Base-by-base conservation (phyloP, 306 rosid species). In the Abrus pulchellus region DNA sequence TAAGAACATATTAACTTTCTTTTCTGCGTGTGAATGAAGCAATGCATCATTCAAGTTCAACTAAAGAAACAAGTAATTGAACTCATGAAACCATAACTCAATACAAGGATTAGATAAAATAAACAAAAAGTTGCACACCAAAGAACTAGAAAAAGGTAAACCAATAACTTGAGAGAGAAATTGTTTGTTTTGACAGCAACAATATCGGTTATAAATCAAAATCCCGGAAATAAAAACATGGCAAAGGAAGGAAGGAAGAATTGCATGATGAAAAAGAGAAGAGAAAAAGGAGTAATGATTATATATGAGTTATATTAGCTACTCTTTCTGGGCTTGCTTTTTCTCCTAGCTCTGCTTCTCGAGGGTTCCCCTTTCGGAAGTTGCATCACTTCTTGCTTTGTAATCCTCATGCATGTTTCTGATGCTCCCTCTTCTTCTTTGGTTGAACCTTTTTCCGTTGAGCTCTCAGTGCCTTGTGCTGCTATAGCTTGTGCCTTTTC, bases 321-420 rank as follows among this genome's bases (percentile, higher is more conserved):
- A 65, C 98, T 94, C 86, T 94, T 94, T 87, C 89, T 90, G 87
- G 98, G 98, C 79, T 83, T 94, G 89, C 93, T 85, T 87, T 94
- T 94, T 64, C 97, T 61, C 75, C 97, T 89, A 20, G 92, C 89
- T 77, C 89, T 88, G 86, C 94, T 91, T 81, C 90, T 89, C 2
- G 87, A 85, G 53, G 88, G 85, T 13, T 85, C 78, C 27, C 70
- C 85, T 73, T 54, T 82, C 57, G 81, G 72, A 30, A 78, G 49
- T 64, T 75, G 70, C 41, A 14, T 50, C 34, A 68, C 76, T 14
- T 64, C 83, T 80, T 78, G 82, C 63, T 80, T 57, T 50, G 60
- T 33, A 65, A n/a, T 30, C 38, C 70, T 79, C 32, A 30, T 65
- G 67, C 41, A 77, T 73, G 88, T 38, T 64, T 84, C 52, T 56